Evolutionary conservation across 352 stramenopile species (phyloP).

Genomic region (Pythium monospermum): DNA sequence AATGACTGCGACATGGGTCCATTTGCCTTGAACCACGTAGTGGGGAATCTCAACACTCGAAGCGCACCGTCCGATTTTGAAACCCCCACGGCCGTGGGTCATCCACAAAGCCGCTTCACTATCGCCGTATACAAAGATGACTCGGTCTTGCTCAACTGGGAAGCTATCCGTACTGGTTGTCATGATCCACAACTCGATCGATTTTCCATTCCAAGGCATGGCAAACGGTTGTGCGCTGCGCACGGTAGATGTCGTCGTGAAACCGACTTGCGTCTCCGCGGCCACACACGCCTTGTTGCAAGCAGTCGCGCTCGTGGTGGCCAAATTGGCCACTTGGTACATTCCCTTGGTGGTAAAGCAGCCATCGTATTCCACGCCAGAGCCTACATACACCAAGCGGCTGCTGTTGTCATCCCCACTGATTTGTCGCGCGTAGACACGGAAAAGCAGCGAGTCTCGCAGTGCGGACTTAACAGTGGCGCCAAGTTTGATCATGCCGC

Average conservation of each 20-base stretch:
- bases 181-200: conserved; percentile 41
- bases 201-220: conserved; percentile 22
- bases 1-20: conserved; percentile 40
- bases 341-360: conserved; percentile 9
- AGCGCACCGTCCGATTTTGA: conserved; percentile 30
- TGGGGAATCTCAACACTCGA: conserved; percentile 31
- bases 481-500: conserved; percentile 35
- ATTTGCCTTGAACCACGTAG: conserved; percentile 15
- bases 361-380: not conserved
- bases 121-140: conserved; percentile 36
- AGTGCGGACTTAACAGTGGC: conserved; percentile 4
- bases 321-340: conserved; percentile 17
- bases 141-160: conserved; percentile 9
- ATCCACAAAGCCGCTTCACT: conserved; percentile 10
- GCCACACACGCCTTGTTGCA: conserved; percentile 24
- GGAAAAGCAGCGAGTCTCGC: conserved; percentile 23
- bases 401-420: too few species aligned
- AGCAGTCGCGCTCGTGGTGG: conserved; percentile 11
- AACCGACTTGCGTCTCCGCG: conserved; percentile 30
- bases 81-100: not conserved
- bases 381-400: not conserved
- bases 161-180: not conserved
- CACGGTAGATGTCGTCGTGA: conserved; percentile 22
- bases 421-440: conserved; percentile 22
- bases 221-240: conserved; percentile 24